Conservation (phyloP, 345 rosid species). For the Tarenaya hassleriana region DNA sequence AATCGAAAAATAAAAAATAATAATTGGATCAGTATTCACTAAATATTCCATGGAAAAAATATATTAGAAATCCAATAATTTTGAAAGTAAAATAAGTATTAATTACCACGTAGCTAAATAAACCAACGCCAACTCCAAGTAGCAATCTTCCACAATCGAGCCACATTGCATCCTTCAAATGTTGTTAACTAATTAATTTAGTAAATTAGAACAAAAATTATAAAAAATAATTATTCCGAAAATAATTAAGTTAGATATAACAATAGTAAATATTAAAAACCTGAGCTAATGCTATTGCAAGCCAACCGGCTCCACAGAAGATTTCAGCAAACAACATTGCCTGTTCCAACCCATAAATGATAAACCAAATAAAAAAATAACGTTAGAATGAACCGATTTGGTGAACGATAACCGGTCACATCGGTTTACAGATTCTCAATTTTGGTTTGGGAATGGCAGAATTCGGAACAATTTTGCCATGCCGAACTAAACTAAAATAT, state of each 20-base stretch:
- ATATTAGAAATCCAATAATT: not conserved
- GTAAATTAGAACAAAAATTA: not conserved
- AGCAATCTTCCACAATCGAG: constrained; percentile 25
- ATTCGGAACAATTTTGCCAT: no score
- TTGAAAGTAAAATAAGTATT: not conserved
- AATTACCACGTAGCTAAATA: constrained; percentile 29
- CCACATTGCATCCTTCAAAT: constrained; percentile 24
- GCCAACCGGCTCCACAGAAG: constrained; percentile 48
- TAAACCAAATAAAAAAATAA: not conserved
- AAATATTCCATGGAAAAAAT: not conserved
- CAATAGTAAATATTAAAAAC: constrained; percentile 22
- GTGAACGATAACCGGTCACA: constrained; percentile 17
- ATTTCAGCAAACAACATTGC: constrained; percentile 51
- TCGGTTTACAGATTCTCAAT: not conserved
- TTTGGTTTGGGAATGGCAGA: no score
- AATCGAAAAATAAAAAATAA: not conserved
- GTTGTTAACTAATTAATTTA: not conserved
- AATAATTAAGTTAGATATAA: not conserved
- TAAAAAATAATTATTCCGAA: not conserved
- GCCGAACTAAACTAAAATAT: not conserved
- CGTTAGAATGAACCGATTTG: constrained; percentile 6
- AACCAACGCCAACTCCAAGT: constrained; percentile 25
- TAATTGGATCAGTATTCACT: not conserved
- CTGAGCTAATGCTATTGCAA: constrained; percentile 43
- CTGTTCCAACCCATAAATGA: constrained; percentile 24